These are phyloP conservation scores for Schwanniomyces vanrijiae DNA, from an alignment of 805 yeast species.

Conservation along the genomic window DNA sequence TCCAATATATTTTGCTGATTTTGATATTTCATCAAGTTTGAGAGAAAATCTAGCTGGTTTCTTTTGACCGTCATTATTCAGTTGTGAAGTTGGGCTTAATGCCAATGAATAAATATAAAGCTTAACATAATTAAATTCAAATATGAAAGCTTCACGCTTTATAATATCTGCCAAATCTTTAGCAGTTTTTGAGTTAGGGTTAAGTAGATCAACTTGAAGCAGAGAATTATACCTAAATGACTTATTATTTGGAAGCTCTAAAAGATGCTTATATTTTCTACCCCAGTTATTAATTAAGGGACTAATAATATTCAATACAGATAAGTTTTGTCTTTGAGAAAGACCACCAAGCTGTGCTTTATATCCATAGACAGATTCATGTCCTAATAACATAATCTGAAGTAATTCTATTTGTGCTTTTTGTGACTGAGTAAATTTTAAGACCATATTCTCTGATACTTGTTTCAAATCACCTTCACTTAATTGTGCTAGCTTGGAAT, in stretches of 20 bases:
- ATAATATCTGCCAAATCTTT: constrained; percentile 43
- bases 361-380: constrained; percentile 76
- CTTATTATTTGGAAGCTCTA: constrained; percentile 49
- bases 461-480: constrained; percentile 31
- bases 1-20: constrained; percentile 74
- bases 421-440: constrained; percentile 62
- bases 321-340: constrained; percentile 64
- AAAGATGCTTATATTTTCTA: constrained; percentile 54
- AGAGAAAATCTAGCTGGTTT: constrained; percentile 28
- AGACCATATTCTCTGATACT: constrained; percentile 22
- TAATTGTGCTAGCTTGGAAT: constrained; percentile 27
- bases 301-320: constrained; percentile 68
- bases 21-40: constrained; percentile 67
- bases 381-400: constrained; percentile 77
- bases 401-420: constrained; percentile 78
- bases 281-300: constrained; percentile 83
- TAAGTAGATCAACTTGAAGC: constrained; percentile 18
- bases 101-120: constrained; percentile 85
- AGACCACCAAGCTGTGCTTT: constrained; percentile 53
- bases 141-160: constrained; percentile 68
- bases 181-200: constrained; percentile 34
- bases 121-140: constrained; percentile 84
- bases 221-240: constrained; percentile 27
- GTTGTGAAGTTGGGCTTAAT: constrained; percentile 43
- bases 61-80: constrained; percentile 13